Evolutionary conservation across 768 basidiomycete genomes (phyloP).

Genomic region (Exidia glandulosa): DNA sequence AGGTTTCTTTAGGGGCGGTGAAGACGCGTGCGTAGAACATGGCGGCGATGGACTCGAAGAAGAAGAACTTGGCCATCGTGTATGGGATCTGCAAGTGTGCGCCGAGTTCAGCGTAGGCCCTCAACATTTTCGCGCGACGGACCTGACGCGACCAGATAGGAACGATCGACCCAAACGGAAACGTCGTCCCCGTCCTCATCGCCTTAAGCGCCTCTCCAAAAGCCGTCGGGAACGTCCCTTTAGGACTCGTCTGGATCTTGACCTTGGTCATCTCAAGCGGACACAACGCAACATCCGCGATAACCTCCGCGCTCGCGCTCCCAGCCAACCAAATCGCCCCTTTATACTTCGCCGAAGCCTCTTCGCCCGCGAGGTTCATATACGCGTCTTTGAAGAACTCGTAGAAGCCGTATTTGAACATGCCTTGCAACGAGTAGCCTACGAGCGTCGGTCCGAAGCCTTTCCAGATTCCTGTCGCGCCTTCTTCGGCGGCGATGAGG

Average conservation of each 20-base stretch:
- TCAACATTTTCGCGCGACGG: constrained; percentile 10
- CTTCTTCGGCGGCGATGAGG: constrained; percentile 67
- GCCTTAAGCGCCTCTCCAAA: constrained; percentile 62
- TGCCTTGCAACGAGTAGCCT: constrained; percentile 91
- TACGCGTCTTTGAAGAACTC: constrained; percentile 92
- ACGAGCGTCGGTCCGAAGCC: constrained; percentile 88
- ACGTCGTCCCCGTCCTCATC: constrained; percentile 69
- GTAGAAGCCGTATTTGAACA: constrained; percentile 98
- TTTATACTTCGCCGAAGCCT: constrained; percentile 69
- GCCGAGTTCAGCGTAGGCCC: not conserved
- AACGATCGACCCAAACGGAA: constrained; percentile 74
- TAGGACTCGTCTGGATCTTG: constrained; percentile 73
- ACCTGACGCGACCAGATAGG: constrained; percentile 87
- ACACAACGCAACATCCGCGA: constrained; percentile 93
- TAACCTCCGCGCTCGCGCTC: constrained; percentile 90
- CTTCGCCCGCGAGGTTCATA: constrained; percentile 83
- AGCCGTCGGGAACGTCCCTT: constrained; percentile 65
- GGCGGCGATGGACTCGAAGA: constrained; percentile 82
- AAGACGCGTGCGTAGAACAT: constrained; percentile 85
- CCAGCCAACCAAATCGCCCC: constrained; percentile 87
- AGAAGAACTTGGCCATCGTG: constrained; percentile 99
- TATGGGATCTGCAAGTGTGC: constrained; percentile 77
- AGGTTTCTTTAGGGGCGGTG: constrained; percentile 63
- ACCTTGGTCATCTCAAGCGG: constrained; percentile 91
- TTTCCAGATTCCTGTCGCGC: constrained; percentile 82